A percentile compares a stretch with the other conserved stretches of the same genome.
Conservation (phyloP, 2,329 filamentous ascomycete species). For the Samsoniella hepiali region DNA sequence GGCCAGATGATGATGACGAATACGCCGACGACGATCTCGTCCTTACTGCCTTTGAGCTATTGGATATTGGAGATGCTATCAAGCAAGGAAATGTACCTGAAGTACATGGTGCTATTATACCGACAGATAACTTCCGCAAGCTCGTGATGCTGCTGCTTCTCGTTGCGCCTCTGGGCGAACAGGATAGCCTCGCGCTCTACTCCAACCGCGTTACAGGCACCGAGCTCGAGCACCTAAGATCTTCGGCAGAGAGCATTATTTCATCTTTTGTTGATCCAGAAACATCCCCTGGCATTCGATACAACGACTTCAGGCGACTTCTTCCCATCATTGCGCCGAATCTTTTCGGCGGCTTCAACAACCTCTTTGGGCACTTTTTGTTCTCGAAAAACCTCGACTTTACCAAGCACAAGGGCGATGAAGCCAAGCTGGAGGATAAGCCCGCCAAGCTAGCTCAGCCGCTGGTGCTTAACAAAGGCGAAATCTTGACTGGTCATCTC, state of each 20-base stretch:
- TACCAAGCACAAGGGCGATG: constrained; percentile 46
- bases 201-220: constrained; percentile 53
- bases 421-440: constrained; percentile 21
- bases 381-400: constrained; percentile 71
- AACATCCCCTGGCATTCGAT: constrained; percentile 60
- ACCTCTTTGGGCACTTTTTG: constrained; percentile 71
- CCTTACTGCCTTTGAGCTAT: constrained; percentile 63
- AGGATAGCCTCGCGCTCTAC: constrained; percentile 63
- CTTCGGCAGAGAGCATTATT: constrained; percentile 62
- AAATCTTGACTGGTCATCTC: constrained; percentile 62
- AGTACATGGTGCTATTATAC: constrained; percentile 65
- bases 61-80: constrained; percentile 62
- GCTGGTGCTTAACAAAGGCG: constrained; percentile 48
- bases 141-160: constrained; percentile 68
- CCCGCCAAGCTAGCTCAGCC: constrained; percentile 40
- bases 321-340: constrained; percentile 60
- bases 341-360: constrained; percentile 64
- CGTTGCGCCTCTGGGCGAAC: constrained; percentile 60
- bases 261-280: constrained; percentile 65
- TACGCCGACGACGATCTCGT: constrained; percentile 61
- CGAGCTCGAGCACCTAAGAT: constrained; percentile 56
- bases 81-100: constrained; percentile 48
- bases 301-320: constrained; percentile 57
- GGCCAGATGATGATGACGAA: constrained; percentile 37
- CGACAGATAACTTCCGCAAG: constrained; percentile 68